These are phyloP conservation scores for Camelina neglecta DNA, from an alignment of 345 rosid genomes.

Conservation along the genomic window DNA sequence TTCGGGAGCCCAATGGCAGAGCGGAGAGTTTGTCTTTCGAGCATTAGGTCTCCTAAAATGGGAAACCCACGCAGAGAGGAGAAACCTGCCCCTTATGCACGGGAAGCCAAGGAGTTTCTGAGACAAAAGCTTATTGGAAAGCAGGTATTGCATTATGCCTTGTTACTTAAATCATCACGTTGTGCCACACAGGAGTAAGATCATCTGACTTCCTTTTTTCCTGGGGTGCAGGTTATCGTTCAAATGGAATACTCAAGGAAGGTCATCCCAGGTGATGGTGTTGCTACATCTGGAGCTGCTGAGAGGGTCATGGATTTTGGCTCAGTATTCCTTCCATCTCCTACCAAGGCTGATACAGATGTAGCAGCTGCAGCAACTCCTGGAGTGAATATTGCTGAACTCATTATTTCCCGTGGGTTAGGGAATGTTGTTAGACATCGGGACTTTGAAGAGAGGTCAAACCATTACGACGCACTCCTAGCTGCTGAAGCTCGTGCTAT, in stretches of 20 bases:
- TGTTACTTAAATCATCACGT: background rate
- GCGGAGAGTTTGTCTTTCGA: slow-evolving; percentile 87
- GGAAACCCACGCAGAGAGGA: slow-evolving; percentile 89
- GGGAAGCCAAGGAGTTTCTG: slow-evolving; percentile 88
- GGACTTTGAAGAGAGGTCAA: slow-evolving; percentile 97
- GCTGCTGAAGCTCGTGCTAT: slow-evolving; percentile 92
- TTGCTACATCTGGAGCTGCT: slow-evolving; percentile 55
- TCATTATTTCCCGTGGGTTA: slow-evolving; percentile 78
- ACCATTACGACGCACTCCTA: slow-evolving; percentile 83
- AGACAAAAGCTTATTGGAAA: slow-evolving; percentile 80
- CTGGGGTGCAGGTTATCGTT: slow-evolving; percentile 66
- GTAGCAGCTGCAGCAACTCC: slow-evolving; percentile 58
- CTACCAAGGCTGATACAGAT: slow-evolving; percentile 62
- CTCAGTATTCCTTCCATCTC: slow-evolving; percentile 74
- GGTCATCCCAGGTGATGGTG: slow-evolving; percentile 67
- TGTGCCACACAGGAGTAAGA: slow-evolving; percentile 18
- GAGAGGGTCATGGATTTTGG: slow-evolving; percentile 97
- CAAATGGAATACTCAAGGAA: slow-evolving; percentile 97
- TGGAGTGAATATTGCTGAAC: slow-evolving; percentile 78
- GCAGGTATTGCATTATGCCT: slow-evolving; percentile 52
- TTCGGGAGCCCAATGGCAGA: slow-evolving; percentile 86
- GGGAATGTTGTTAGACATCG: slow-evolving; percentile 84
- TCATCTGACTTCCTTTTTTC: slow-evolving; percentile 27
- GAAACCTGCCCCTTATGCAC: slow-evolving; percentile 92
- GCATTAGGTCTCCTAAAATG: slow-evolving; percentile 90